Evolutionary conservation across 1,139 yeast species (phyloP), one percentile per base, ranked within the genome.

Genomic region (Ogataea hybrid): DNA sequence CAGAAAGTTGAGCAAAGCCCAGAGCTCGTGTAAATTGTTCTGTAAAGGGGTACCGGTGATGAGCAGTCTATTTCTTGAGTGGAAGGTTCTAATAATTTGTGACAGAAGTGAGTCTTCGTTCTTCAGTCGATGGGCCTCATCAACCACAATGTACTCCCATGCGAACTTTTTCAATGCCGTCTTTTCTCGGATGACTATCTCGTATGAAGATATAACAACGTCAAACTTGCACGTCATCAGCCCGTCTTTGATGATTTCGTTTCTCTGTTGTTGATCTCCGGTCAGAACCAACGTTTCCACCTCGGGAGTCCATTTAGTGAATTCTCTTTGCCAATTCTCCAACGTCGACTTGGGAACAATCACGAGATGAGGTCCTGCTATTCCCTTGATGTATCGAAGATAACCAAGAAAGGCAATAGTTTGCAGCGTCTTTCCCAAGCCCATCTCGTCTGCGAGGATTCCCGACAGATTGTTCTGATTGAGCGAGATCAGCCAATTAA

Each of bases 401-500:
- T 81, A 84, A 1, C 92, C 92, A 41, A 84, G 65, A 53, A 84
- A 84, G 5, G 97, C 80, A 47, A 92, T 88, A 0, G 97, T 88
- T 63, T 92, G 98, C 47, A 92, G 71, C 1, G 98, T 92, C 62
- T 92, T 92, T 47, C 98, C 98, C 45, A 92, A 73, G 2, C 98
- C 98, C 98, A 92, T 92, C 64, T 92, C 98, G 65, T 92, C 98
- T 8, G 98, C 98, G 46, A 92, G 72, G 37, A 92, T 90, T 36
- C 97, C 97, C 1, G 94, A 81, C 43, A 90, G 73, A 56, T 84
- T 81, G 65, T 90, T 88, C 53, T 86, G 94, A 58, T 84, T 83
- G 43, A 90, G 68, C 1, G 89, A 78, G 17, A 89, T 79, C 57
- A 90, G 69, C 97, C 97, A 90, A 66, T 90, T 90, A 51, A 90